Percentiles rank a stretch among this genome's conserved stretches.
Evolutionary conservation across 495 filamentous ascomycete genomes (phyloP).

Genomic region (Neurospora intermedia): DNA sequence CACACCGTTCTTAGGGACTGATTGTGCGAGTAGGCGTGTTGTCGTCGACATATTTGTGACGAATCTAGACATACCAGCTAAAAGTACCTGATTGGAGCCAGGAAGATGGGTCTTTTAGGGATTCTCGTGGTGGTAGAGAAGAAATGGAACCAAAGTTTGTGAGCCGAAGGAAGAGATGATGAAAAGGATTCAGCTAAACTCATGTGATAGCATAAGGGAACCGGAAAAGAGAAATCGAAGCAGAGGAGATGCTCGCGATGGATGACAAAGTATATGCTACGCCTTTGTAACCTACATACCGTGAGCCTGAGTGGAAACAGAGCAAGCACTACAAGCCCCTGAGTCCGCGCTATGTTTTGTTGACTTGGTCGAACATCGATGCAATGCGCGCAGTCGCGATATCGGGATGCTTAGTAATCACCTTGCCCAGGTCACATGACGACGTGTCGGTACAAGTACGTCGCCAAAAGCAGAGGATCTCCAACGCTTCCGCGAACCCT

Average conservation of each 20-base stretch:
- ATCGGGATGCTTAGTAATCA: background rate
- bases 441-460: background rate
- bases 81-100: background rate
- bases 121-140: background rate
- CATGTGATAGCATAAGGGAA: background rate
- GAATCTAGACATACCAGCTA: background rate
- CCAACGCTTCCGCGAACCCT: background rate
- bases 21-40: background rate
- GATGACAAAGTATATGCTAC: background rate
- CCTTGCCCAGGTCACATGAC: constrained; percentile 6
- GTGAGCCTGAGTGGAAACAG: background rate
- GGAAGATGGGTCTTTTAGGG: background rate
- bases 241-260: background rate
- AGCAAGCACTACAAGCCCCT: background rate
- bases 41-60: background rate
- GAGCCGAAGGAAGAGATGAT: background rate
- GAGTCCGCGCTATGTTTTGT: background rate
- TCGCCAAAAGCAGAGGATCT: background rate
- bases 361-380: background rate
- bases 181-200: background rate
- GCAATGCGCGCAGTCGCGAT: background rate
- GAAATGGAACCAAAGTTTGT: background rate
- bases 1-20: background rate
- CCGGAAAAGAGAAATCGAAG: background rate
- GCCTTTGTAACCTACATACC: background rate